Percentiles rank a stretch among this genome's conserved stretches.
phyloP scores from a whole-genome alignment of 192 early-diverging fungal species.

The Linnemannia elongata region DNA sequence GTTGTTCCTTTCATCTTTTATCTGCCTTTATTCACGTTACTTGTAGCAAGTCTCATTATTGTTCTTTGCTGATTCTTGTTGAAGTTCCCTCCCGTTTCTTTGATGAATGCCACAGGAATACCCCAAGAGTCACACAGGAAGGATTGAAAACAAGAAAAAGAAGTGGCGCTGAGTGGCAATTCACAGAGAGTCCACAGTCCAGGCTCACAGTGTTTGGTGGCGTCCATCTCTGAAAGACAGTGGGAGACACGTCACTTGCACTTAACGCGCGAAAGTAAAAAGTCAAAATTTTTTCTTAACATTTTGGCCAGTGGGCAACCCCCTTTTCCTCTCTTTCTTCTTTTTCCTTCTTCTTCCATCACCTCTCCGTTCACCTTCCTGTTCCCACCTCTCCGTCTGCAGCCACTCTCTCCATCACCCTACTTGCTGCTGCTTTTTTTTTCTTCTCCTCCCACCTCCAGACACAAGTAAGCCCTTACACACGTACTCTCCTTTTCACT shows the following conservation, averaged over 20 bases:
- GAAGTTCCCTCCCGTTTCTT: neutral
- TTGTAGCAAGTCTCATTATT: neutral
- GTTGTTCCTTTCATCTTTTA: neutral
- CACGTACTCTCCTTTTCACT: neutral
- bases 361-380: neutral
- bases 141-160: neutral
- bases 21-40: neutral
- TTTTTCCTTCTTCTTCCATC: neutral
- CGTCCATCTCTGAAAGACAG: neutral
- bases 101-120: neutral
- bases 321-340: neutral
- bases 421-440: neutral
- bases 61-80: neutral
- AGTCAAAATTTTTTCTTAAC: neutral
- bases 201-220: slow-evolving; percentile 8
- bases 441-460: neutral
- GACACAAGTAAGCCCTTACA: neutral
- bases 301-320: neutral
- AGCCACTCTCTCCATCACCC: neutral
- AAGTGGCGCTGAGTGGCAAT: neutral
- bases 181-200: neutral
- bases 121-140: neutral
- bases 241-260: neutral
- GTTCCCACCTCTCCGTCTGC: neutral
- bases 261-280: neutral